These are phyloP conservation scores for Pseudomassariella vexata DNA, from an alignment of 2,329 filamentous ascomycete genomes.

Conservation along the genomic window DNA sequence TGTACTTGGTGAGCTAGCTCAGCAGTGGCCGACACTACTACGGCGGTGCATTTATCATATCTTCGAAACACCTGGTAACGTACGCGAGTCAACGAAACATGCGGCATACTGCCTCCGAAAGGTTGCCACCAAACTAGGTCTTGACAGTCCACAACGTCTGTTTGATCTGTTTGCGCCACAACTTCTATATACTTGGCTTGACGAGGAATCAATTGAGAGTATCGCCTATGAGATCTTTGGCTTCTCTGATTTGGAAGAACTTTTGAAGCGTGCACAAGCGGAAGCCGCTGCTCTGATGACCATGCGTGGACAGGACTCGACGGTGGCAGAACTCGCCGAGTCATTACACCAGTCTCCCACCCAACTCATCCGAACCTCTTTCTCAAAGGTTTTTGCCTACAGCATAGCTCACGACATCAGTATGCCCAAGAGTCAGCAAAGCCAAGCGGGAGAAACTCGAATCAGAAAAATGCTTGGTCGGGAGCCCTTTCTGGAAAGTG, in stretches of 20 bases:
- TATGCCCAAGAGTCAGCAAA: slow-evolving; percentile 30
- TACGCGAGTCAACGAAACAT: slow-evolving; percentile 59
- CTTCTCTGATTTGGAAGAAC: slow-evolving; percentile 61
- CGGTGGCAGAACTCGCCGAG: slow-evolving; percentile 53
- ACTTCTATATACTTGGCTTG: slow-evolving; percentile 85
- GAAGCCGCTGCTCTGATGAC: slow-evolving; percentile 77
- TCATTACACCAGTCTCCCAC: slow-evolving; percentile 47
- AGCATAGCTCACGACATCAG: slow-evolving; percentile 71
- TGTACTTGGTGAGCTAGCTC: slow-evolving; percentile 70
- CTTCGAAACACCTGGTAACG: slow-evolving; percentile 79
- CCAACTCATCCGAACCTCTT: slow-evolving; percentile 60
- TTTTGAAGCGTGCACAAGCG: slow-evolving; percentile 65
- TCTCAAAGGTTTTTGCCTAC: slow-evolving; percentile 77
- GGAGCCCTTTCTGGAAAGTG: slow-evolving; percentile 54
- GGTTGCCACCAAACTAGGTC: slow-evolving; percentile 59
- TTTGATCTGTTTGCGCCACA: slow-evolving; percentile 85
- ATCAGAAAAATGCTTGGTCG: slow-evolving; percentile 66
- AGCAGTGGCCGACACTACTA: slow-evolving; percentile 78
- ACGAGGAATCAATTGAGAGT: slow-evolving; percentile 56
- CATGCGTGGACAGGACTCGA: slow-evolving; percentile 69
- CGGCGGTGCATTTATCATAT: slow-evolving; percentile 88
- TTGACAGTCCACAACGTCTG: slow-evolving; percentile 62
- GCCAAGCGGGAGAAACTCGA: slow-evolving; percentile 55
- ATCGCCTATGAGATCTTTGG: slow-evolving; percentile 86
- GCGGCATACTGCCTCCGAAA: slow-evolving; percentile 65